phyloP scores from a whole-genome alignment of 148 eudicot species.

The Suaeda aralocaspica region DNA sequence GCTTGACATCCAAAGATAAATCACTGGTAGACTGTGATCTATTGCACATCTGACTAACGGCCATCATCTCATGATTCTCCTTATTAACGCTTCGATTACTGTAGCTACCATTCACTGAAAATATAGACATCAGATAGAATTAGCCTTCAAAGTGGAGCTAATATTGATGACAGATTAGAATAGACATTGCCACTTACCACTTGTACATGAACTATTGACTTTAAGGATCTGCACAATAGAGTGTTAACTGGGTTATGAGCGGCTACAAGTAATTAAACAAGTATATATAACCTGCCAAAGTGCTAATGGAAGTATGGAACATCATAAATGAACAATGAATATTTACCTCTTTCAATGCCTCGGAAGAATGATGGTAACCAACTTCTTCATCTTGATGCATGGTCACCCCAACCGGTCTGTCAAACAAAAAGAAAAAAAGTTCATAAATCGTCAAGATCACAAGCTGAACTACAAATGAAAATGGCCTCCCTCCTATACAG shows the following conservation, averaged over 20 bases:
- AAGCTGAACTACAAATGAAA: background rate
- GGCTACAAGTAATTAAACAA: no score
- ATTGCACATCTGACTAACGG: conserved; percentile 21
- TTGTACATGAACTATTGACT: conserved; percentile 34
- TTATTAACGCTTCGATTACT: conserved; percentile 23
- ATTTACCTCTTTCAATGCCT: conserved; percentile 35
- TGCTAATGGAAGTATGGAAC: background rate
- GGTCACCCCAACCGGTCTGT: conserved; percentile 48
- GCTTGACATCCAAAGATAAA: conserved; percentile 24
- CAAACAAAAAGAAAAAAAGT: conserved; percentile 21
- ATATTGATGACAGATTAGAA: background rate
- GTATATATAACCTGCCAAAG: background rate
- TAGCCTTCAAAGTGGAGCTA: background rate
- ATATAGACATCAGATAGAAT: background rate
- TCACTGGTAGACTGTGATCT: conserved; percentile 24
- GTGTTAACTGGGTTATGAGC: conserved; percentile 10
- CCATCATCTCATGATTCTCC: conserved; percentile 21
- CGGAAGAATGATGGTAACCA: conserved; percentile 29
- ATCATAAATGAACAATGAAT: conserved; percentile 19
- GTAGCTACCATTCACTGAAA: conserved; percentile 36
- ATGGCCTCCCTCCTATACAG: no score
- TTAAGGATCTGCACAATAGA: conserved; percentile 37
- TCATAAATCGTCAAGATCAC: conserved; percentile 18
- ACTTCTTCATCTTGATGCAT: conserved; percentile 30
- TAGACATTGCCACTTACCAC: conserved; percentile 37